phyloP scores from a whole-genome alignment of 192 early-diverging fungal genomes.

The Chytriomyces sp. region DNA sequence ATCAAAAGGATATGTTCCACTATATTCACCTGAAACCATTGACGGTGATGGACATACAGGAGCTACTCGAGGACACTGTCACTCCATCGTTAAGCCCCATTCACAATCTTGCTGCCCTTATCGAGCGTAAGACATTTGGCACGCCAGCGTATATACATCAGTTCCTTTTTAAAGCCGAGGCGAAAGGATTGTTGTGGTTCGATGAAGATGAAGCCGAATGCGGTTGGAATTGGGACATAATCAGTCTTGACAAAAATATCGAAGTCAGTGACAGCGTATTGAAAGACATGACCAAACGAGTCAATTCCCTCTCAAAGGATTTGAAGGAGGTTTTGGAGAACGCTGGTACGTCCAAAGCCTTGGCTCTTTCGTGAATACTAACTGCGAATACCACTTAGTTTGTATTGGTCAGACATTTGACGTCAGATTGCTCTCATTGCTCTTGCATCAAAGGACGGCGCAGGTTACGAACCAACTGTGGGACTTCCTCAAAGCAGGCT shows the following conservation, averaged over 20 bases:
- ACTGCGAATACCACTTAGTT: neutral
- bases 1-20: slow-evolving; percentile 5
- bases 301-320: slow-evolving; percentile 37
- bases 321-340: slow-evolving; percentile 35
- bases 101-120: slow-evolving; percentile 37
- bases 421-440: slow-evolving; percentile 17
- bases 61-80: slow-evolving; percentile 43
- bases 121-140: slow-evolving; percentile 50
- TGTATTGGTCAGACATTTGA: slow-evolving; percentile 24
- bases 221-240: slow-evolving; percentile 52
- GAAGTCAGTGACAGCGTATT: slow-evolving; percentile 43
- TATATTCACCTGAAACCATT: slow-evolving; percentile 39
- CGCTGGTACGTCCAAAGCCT: slow-evolving; percentile 36
- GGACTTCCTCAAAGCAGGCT: slow-evolving; percentile 28
- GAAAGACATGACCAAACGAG: slow-evolving; percentile 40
- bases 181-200: slow-evolving; percentile 40
- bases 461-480: slow-evolving; percentile 12
- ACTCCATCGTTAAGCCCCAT: slow-evolving; percentile 35
- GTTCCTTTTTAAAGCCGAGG: slow-evolving; percentile 42
- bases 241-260: slow-evolving; percentile 41
- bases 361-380: neutral
- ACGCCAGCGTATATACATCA: slow-evolving; percentile 47
- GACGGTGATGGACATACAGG: slow-evolving; percentile 27
- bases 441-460: slow-evolving; percentile 22
- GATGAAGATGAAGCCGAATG: slow-evolving; percentile 41